Percentiles rank a stretch among this genome's conserved stretches.
Conservation (phyloP, 139 green algal species). For the Chlorella sp. region DNA sequence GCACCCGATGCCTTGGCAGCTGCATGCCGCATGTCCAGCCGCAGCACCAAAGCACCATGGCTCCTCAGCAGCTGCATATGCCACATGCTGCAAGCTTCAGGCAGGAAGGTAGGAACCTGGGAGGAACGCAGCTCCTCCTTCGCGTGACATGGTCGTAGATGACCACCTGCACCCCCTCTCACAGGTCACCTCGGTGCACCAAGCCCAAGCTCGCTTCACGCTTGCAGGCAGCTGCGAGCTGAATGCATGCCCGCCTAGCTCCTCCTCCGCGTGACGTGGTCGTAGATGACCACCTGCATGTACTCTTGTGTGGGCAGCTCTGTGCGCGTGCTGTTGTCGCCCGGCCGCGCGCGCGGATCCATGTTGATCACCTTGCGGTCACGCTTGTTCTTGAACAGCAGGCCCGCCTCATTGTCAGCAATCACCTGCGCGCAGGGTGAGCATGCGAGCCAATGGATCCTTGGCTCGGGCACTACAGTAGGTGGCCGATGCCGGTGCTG, state of each 20-base stretch:
- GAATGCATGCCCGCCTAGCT: too few species aligned
- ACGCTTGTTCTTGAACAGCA: conserved; percentile 89
- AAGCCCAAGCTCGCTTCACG: too few species aligned
- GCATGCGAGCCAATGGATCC: neutral
- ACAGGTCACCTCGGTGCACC: too few species aligned
- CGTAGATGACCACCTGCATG: conserved; percentile 79
- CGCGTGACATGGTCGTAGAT: conserved; percentile 84
- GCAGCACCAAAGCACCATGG: too few species aligned
- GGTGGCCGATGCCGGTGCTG: too few species aligned
- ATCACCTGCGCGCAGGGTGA: conserved; percentile 57
- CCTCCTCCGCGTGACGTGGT: conserved; percentile 71
- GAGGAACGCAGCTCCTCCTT: conserved; percentile 55
- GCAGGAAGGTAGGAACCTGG: too few species aligned
- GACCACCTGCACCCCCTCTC: conserved; percentile 77
- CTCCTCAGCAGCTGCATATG: too few species aligned
- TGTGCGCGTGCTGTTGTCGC: conserved; percentile 74
- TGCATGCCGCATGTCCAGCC: too few species aligned
- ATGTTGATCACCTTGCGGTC: conserved; percentile 86
- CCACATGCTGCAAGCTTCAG: too few species aligned
- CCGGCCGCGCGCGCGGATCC: conserved; percentile 50
- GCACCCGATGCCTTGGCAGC: too few species aligned
- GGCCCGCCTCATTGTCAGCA: conserved; percentile 64
- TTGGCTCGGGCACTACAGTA: too few species aligned
- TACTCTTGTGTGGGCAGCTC: conserved; percentile 70
- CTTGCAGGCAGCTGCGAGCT: too few species aligned